These are phyloP conservation scores for Agaricus subrufescens DNA, from an alignment of 768 basidiomycete species.

Conservation along the genomic window DNA sequence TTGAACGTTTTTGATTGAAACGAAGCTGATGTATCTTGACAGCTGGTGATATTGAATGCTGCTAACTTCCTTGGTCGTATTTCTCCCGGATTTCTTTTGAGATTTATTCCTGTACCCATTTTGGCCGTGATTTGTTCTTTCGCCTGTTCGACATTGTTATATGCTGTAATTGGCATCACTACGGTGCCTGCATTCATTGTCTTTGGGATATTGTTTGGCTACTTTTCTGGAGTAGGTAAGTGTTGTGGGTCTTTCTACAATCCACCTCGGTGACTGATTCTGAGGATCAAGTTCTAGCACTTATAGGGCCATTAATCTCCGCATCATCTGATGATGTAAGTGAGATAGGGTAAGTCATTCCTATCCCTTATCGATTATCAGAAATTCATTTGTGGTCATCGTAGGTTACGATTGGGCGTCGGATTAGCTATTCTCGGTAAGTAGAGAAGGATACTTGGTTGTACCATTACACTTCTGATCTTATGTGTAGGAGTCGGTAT, in stretches of 20 bases:
- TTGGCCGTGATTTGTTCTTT: slow-evolving; percentile 12
- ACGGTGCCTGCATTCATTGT: slow-evolving; percentile 24
- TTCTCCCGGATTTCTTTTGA: slow-evolving; percentile 12
- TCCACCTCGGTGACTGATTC: neutral
- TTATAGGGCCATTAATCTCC: slow-evolving; percentile 10
- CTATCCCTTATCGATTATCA: neutral
- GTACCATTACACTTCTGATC: neutral
- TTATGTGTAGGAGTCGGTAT: slow-evolving; percentile 9
- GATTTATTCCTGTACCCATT: slow-evolving; percentile 14
- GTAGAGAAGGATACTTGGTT: neutral
- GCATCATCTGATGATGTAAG: slow-evolving; percentile 3
- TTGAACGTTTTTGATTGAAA: neutral
- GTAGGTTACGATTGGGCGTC: slow-evolving; percentile 14
- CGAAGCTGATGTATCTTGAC: neutral
- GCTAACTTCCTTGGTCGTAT: slow-evolving; percentile 16
- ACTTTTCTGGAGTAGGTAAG: slow-evolving; percentile 23
- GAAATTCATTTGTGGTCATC: neutral
- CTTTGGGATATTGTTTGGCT: slow-evolving; percentile 36
- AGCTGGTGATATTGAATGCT: slow-evolving; percentile 19
- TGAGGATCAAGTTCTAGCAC: slow-evolving; percentile 6
- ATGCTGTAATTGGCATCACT: slow-evolving; percentile 30
- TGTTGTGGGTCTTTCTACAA: neutral
- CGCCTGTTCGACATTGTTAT: slow-evolving; percentile 20
- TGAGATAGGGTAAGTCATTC: slow-evolving; percentile 9
- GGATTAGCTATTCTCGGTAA: slow-evolving; percentile 13